Evolutionary conservation across 2,329 filamentous ascomycete species (phyloP).

Genomic region (Cadophora sp.): DNA sequence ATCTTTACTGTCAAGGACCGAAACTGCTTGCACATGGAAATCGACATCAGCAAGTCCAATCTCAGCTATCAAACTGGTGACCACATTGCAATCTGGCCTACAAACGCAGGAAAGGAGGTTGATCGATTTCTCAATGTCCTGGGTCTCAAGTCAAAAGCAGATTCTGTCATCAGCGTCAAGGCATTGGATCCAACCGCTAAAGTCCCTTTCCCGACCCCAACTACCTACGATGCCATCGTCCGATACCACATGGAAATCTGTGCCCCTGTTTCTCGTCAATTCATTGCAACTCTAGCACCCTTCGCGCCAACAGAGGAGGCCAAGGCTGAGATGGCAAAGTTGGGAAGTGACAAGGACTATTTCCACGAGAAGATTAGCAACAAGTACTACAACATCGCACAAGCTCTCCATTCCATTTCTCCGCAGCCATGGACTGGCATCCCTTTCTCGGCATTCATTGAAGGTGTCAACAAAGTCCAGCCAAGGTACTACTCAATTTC

Average conservation of each 20-base stretch:
- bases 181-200: conserved; percentile 94
- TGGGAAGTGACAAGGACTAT: conserved; percentile 93
- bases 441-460: conserved; percentile 93
- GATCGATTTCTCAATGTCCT: conserved; percentile 86
- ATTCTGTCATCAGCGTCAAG: conserved; percentile 87
- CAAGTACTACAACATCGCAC: conserved; percentile 87
- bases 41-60: conserved; percentile 89
- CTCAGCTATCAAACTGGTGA: conserved; percentile 95
- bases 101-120: conserved; percentile 90
- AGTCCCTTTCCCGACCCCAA: conserved; percentile 96
- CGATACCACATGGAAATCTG: conserved; percentile 98
- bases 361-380: conserved; percentile 86
- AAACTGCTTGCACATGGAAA: conserved; percentile 96
- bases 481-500: conserved; percentile 99
- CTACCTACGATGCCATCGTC: conserved; percentile 90
- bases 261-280: conserved; percentile 94
- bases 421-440: conserved; percentile 81
- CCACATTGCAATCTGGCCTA: conserved; percentile 97
- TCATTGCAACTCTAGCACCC: conserved; percentile 83
- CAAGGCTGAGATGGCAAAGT: conserved; percentile 87
- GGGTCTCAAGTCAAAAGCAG: conserved; percentile 76
- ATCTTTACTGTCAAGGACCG: conserved; percentile 88
- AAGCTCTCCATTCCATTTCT: conserved; percentile 77
- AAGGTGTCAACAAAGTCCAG: conserved; percentile 92
- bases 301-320: conserved; percentile 86